Evolutionary conservation across 2,329 filamentous ascomycete species (phyloP), one percentile per base, ranked within the genome.

Genomic region (Emericellopsis cladophorae): DNA sequence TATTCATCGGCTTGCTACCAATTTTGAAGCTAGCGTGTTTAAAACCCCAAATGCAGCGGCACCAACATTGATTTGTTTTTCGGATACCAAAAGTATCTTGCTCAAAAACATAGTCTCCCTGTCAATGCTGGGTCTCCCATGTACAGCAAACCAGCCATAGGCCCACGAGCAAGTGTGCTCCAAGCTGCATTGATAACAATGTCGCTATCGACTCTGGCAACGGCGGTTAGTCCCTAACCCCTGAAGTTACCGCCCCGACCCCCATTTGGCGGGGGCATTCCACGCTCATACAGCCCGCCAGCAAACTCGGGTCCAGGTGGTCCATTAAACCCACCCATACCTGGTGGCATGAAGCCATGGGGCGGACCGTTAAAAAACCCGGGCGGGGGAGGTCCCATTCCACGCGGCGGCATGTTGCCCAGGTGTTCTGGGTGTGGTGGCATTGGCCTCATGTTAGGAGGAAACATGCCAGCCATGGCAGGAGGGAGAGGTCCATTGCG

Each of bases 391-490:
- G 64, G 66, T 45, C 61, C 62, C 61, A 76, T 68, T 53, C 62
- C 71, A n/a, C 74, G 68, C 9, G 66, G 69, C 14, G 67, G 69
- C 45, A 68, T 67, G 14, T 62, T 69, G 29, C 57, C 61, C 57
- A 76, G 64, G 12, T 58, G 62, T 24, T 73, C 69, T 1, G 67
- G 42, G 36, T 37, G 69, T 11, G 66, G 67, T 7, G 62, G 62
- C 53, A 70, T 64, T 6, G 67, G 68, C 12, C 73, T 69, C 46
- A 79, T 80, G 53, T 72, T 76, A n/a, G 74, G 73, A 16, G 73
- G 73, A 49, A 74, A 79, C 65, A 77, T 76, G 46, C 68, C 70
- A 40, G 70, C 72, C 56, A 75, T 67, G 14, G 71, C 70, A 46
- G 69, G 64, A 47, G 60, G 65, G 63, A 15, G 70, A 69, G 45